Evolutionary conservation across 805 yeast species (phyloP), one percentile per base, ranked within the genome.

Genomic region (Starmerella khaoyaiensis): DNA sequence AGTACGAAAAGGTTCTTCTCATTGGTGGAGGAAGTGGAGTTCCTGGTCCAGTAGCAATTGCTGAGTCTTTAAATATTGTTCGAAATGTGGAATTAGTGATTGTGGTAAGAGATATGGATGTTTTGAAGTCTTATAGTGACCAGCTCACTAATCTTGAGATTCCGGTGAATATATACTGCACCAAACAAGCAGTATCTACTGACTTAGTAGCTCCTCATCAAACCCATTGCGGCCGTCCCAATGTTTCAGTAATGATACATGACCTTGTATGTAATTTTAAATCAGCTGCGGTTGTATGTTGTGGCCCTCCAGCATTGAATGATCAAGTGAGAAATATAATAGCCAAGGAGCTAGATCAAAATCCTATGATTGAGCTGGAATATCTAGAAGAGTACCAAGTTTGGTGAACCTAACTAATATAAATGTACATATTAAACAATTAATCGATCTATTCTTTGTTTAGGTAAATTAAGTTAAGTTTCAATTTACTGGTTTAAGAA

Each of bases 381-480:
- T 72, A 70, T 50, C 69, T 64, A 49, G 90, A 80, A 52, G 83
- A 78, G 53, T 61, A 74, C 35, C 83, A 77, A 56, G 63, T 68
- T 11, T 79, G 87, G 87, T 72, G 21, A 27, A 3, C 2, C 7
- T n/a, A 16, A 6, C 32, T 4, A 5, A 21, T 14, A 10, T 28
- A 23, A 4, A 21, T 35, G n/a, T n/a, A n/a, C n/a, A n/a, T n/a
- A n/a, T n/a, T n/a, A n/a, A n/a, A n/a, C n/a, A n/a, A n/a, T n/a
- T n/a, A n/a, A n/a, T n/a, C n/a, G n/a, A n/a, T n/a, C n/a, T n/a
- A n/a, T n/a, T n/a, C n/a, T n/a, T n/a, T 6, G 21, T 22, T 7
- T 6, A 29, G n/a, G 14, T 30, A 10, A 14, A n/a, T n/a, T n/a
- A n/a, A n/a, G n/a, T n/a, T n/a, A n/a, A n/a, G n/a, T n/a, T 11